Evolutionary conservation across 345 rosid species (phyloP).

Genomic region (Salix udensis): DNA sequence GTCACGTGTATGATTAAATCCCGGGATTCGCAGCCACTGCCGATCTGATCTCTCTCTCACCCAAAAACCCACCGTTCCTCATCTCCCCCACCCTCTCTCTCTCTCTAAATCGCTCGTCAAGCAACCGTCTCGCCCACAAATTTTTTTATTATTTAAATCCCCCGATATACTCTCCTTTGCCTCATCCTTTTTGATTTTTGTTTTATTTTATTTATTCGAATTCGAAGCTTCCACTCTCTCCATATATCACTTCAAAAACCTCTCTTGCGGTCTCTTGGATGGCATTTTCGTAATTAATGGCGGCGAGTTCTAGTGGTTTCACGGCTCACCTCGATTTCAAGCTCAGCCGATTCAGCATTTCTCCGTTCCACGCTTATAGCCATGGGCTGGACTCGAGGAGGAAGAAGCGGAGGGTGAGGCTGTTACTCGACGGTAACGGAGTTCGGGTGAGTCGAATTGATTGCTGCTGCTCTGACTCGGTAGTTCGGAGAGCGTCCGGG

Average conservation of each 20-base stretch:
- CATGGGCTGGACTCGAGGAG: constrained; percentile 27
- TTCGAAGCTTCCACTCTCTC: background rate
- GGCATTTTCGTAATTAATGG: constrained; percentile 55
- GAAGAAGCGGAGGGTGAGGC: constrained; percentile 30
- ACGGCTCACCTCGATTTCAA: constrained; percentile 59
- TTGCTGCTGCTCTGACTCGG: constrained; percentile 61
- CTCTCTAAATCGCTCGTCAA: background rate
- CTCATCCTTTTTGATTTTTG: background rate
- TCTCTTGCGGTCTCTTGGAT: constrained; percentile 34
- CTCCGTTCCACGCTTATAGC: constrained; percentile 14
- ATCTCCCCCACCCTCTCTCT: background rate
- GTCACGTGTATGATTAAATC: constrained; percentile 37
- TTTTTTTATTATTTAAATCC: background rate
- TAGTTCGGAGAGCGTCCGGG: constrained; percentile 37
- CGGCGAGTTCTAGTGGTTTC: constrained; percentile 53
- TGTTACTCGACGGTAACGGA: constrained; percentile 15
- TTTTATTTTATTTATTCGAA: too few relatives aligned
- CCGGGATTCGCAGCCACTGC: constrained; percentile 27
- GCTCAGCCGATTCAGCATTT: constrained; percentile 24
- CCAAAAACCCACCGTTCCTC: background rate
- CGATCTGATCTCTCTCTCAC: constrained; percentile 28
- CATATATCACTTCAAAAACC: constrained; percentile 1
- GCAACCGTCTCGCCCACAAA: background rate
- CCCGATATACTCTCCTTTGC: background rate
- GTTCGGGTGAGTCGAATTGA: constrained; percentile 29